Evolutionary conservation across 129 eudicot genomes (phyloP).

Genomic region (Gnaphalium uliginosum): DNA sequence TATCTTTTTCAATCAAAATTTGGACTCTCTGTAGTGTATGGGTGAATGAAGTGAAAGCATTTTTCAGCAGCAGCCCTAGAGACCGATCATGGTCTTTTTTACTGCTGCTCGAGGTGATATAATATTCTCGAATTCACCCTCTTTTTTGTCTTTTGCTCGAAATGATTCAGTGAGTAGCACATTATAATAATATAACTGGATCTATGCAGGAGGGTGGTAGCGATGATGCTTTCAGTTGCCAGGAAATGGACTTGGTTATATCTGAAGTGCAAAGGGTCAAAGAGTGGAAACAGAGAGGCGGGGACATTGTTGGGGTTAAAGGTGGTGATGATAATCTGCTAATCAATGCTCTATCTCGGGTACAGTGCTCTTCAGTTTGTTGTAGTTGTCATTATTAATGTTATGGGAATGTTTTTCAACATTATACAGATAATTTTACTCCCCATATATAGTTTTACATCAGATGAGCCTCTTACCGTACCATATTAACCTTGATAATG

Average conservation of each 20-base stretch:
- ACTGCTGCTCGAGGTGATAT: slow-evolving; percentile 73
- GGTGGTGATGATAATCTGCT: slow-evolving; percentile 42
- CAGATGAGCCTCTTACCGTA: background rate
- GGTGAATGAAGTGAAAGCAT: slow-evolving; percentile 66
- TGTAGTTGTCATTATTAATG: background rate
- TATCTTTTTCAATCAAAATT: slow-evolving; percentile 8
- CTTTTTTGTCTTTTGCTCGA: background rate
- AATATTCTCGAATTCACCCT: background rate
- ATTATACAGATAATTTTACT: background rate
- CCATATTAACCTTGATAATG: slow-evolving; percentile 12
- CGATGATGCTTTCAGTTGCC: slow-evolving; percentile 64
- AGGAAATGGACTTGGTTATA: slow-evolving; percentile 55
- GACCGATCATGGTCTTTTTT: slow-evolving; percentile 56
- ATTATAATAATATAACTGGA: slow-evolving; percentile 7
- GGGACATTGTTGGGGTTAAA: slow-evolving; percentile 45
- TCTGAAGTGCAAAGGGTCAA: slow-evolving; percentile 57
- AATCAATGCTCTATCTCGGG: slow-evolving; percentile 55
- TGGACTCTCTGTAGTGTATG: slow-evolving; percentile 55
- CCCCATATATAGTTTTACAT: background rate
- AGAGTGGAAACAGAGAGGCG: slow-evolving; percentile 57
- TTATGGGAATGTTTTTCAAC: background rate
- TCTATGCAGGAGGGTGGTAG: slow-evolving; percentile 64
- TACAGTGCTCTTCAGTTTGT: slow-evolving; percentile 17
- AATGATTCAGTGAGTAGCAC: background rate
- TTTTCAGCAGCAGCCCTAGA: slow-evolving; percentile 42